A percentile compares a stretch with the other conserved stretches of the same genome.
Evolutionary conservation across 139 green algal genomes (phyloP).

Genomic region (Zygnema circumcarinatum): DNA sequence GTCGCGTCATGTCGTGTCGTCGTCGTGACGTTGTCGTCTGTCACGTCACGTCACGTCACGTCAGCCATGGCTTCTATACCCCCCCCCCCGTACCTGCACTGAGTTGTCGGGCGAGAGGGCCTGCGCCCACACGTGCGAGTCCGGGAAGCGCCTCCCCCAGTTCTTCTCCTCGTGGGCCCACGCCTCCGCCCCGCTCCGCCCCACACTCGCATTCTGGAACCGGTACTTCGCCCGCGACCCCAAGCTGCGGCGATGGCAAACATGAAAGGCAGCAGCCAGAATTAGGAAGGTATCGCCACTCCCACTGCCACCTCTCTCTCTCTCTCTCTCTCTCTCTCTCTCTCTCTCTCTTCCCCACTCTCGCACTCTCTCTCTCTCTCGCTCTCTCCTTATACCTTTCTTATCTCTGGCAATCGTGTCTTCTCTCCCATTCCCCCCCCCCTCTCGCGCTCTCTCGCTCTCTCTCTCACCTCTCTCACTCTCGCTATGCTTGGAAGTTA

Average conservation of each 20-base stretch:
- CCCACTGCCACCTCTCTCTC: background rate
- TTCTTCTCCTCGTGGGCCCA: constrained; percentile 17
- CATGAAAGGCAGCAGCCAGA: background rate
- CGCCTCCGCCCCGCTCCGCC: background rate
- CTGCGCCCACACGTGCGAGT: background rate
- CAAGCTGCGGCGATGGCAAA: background rate
- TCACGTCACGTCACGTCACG: no score
- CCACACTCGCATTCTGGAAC: background rate
- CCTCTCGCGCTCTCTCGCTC: no score
- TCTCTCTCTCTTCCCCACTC: background rate
- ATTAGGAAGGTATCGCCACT: background rate
- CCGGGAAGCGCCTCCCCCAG: background rate
- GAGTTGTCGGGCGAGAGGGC: background rate
- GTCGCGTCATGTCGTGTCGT: no score
- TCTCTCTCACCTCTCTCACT: no score
- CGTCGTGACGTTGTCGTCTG: no score
- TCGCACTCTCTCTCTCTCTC: no score
- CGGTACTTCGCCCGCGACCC: background rate
- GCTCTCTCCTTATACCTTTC: background rate
- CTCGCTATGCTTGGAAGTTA: no score
- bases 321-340: background rate
- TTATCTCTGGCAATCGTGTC: no score
- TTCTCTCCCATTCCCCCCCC: no score
- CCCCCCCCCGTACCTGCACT: constrained; percentile 1
- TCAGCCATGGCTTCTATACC: no score